Evolutionary conservation across 257 asterid genomes (phyloP).

Genomic region (Forsythia viridissima): DNA sequence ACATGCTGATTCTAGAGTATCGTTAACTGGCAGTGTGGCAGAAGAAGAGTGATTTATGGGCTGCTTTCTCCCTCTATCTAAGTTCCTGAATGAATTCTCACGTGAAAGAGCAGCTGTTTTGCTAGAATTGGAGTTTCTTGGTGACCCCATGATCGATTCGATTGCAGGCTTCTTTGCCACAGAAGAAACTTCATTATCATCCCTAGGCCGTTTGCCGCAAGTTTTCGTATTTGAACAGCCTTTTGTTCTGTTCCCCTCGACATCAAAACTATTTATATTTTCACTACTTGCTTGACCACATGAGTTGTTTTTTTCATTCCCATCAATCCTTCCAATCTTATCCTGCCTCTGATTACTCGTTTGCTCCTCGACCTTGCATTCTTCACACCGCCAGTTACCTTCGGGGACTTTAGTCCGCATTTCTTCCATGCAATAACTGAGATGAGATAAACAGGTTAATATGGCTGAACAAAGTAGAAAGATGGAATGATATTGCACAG

Average conservation of each 20-base stretch:
- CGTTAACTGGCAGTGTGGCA: conserved; percentile 38
- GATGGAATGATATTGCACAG: background rate
- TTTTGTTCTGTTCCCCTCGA: conserved; percentile 47
- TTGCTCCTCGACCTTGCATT: conserved; percentile 60
- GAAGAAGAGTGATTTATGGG: conserved; percentile 42
- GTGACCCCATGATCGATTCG: conserved; percentile 51
- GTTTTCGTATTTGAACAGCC: conserved; percentile 31
- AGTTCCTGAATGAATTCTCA: conserved; percentile 60
- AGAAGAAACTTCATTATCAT: conserved; percentile 75
- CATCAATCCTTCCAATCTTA: conserved; percentile 43
- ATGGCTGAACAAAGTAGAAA: conserved; percentile 20
- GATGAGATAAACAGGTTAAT: conserved; percentile 23
- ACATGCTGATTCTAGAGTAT: conserved; percentile 41
- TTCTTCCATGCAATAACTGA: conserved; percentile 91
- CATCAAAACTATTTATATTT: conserved; percentile 39
- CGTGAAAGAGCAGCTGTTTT: conserved; percentile 50
- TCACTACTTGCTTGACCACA: conserved; percentile 57
- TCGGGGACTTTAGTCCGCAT: conserved; percentile 73
- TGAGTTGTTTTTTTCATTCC: conserved; percentile 50
- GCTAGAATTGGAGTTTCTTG: conserved; percentile 47
- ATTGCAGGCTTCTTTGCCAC: conserved; percentile 55
- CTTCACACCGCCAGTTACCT: conserved; percentile 93
- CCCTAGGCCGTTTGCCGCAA: conserved; percentile 62
- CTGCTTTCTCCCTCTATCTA: conserved; percentile 54
- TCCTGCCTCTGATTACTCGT: conserved; percentile 44